These are phyloP conservation scores for Marvania coccoides DNA, from an alignment of 139 green algal genomes.

Conservation along the genomic window DNA sequence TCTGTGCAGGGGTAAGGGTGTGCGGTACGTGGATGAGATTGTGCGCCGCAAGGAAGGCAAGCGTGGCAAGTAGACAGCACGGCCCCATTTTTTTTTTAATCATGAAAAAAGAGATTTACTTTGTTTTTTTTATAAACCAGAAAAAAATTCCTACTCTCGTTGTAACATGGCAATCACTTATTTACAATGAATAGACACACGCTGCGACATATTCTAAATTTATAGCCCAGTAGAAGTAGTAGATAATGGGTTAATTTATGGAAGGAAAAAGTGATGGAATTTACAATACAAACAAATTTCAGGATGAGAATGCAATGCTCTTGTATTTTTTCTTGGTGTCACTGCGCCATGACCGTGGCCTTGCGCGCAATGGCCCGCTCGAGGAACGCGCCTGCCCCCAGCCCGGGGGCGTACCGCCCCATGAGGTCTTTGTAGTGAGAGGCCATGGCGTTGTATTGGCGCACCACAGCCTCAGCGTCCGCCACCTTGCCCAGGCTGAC, in stretches of 20 bases:
- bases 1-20: slow-evolving; percentile 66
- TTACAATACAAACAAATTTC: no score
- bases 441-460: neutral
- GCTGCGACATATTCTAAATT: neutral
- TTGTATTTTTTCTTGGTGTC: no score
- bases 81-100: no score
- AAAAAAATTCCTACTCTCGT: neutral
- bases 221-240: no score
- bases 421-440: slow-evolving; percentile 18
- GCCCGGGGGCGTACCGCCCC: slow-evolving; percentile 32
- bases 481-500: neutral
- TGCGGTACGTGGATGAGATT: slow-evolving; percentile 84
- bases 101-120: no score
- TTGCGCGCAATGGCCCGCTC: slow-evolving; percentile 29
- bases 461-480: neutral
- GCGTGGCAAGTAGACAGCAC: slow-evolving; percentile 61
- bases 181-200: neutral
- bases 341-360: no score
- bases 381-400: slow-evolving; percentile 36
- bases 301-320: no score
- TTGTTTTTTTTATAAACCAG: no score
- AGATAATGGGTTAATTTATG: no score
- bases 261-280: no score
- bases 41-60: slow-evolving; percentile 96
- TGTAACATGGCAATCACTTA: neutral